A percentile compares a stretch with the other conserved stretches of the same genome.
Evolutionary conservation across 352 stramenopile genomes (phyloP).

Genomic region (Hyaloperonospora arabidopsidis): DNA sequence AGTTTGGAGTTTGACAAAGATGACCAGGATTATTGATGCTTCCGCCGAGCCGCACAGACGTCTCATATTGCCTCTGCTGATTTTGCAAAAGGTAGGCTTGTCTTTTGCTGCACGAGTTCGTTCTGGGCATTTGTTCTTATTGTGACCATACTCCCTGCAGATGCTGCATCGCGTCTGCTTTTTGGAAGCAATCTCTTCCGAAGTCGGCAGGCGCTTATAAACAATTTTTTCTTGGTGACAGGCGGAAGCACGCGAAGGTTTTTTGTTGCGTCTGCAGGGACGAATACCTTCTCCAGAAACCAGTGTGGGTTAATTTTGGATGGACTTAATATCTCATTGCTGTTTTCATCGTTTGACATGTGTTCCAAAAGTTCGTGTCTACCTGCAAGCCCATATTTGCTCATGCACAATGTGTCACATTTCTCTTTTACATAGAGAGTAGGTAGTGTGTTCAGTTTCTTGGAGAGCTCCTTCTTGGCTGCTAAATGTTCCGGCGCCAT

Average conservation of each 20-base stretch:
- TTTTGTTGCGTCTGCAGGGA: background rate
- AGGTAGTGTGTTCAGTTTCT: background rate
- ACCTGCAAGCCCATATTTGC: background rate
- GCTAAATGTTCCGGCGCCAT: background rate
- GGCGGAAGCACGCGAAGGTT: background rate
- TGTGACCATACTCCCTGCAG: background rate
- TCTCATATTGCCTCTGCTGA: background rate
- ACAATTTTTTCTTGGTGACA: background rate
- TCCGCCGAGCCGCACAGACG: background rate
- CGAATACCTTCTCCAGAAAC: background rate
- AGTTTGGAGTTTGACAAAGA: background rate
- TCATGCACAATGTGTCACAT: background rate
- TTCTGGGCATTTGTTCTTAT: background rate
- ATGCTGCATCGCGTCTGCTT: background rate
- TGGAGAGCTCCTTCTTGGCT: background rate
- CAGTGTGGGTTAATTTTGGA: background rate
- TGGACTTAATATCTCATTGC: background rate
- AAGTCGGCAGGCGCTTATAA: background rate
- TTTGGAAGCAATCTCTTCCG: background rate
- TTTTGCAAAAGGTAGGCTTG: background rate
- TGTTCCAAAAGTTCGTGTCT: background rate
- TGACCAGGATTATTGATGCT: background rate
- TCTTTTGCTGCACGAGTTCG: background rate
- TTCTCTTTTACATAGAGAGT: background rate
- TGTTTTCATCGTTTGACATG: background rate